Evolutionary conservation across 305 asterid genomes (phyloP), one percentile per base, ranked within the genome.

Genomic region (Petunia hybrid): DNA sequence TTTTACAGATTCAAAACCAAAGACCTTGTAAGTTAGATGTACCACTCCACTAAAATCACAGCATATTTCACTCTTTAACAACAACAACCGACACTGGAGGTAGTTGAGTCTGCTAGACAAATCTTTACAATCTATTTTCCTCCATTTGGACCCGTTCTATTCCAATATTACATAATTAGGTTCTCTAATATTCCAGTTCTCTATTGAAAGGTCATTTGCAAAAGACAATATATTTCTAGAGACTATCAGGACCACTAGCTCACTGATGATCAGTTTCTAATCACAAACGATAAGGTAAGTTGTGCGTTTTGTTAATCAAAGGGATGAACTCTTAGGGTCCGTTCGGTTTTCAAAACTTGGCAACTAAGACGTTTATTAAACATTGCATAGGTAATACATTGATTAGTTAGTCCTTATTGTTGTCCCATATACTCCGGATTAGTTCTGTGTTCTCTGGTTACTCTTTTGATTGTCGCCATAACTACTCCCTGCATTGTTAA

Each of bases 231-330:
- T 70, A 70, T 70, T 70, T 22, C 31, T 22, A 22, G 31, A 22
- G 31, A 22, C 77, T 62, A 4, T 62, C 68, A 35, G 68, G 68
- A 62, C n/a, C 68, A 62, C 16, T 35, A 70, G 42, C 43, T 70
- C 77, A 70, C 42, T 46, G 2, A 43, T 70, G 9, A 70, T 22
- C 35, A 46, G 42, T 43, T 8, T 31, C n/a, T 46, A 60, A 16
- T 60, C 65, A 60, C 65, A 60, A 60, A 60, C 16, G 38, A 60
- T 22, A 46, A 70, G 61, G 77, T 70, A 60, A 71, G 12, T 12
- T 46, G 43, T 31, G 42, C 75, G 8, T 14, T 40, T 66, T 14
- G 42, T 7, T 14, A n/a, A 67, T 67, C 13, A n/a, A 67, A 67
- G 48, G 48, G 48, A 65, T 38, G 46, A 43, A 69, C 14, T 41